These are phyloP conservation scores for Pyrenochaeta sp. DNA, from an alignment of 2,329 filamentous ascomycete genomes.

Conservation along the genomic window DNA sequence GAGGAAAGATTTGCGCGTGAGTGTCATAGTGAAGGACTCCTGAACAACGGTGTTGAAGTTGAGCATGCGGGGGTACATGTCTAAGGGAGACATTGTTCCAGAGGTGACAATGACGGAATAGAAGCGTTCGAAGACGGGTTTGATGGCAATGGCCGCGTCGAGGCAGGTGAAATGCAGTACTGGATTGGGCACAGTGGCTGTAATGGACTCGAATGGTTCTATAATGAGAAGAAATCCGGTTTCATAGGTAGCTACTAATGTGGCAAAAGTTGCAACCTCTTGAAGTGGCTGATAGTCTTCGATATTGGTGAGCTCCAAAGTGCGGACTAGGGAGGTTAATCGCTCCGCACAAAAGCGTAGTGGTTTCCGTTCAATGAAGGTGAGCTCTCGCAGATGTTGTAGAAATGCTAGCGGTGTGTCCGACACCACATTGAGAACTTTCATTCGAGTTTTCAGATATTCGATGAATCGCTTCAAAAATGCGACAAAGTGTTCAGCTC, in stretches of 20 bases:
- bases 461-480: conserved; percentile 98
- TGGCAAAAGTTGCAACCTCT: conserved; percentile 97
- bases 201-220: conserved; percentile 96
- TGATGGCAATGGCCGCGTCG: conserved; percentile 97
- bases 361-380: conserved; percentile 97
- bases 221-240: conserved; percentile 94
- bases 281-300: conserved; percentile 97
- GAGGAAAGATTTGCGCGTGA: conserved; percentile 91
- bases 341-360: conserved; percentile 93
- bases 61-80: conserved; percentile 99
- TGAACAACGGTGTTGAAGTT: conserved; percentile 91
- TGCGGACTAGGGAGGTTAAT: conserved; percentile 90
- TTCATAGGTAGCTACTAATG: conserved; percentile 93
- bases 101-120: conserved; percentile 98
- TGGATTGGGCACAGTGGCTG: conserved; percentile 93
- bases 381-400: conserved; percentile 90
- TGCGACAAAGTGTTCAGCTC: conserved; percentile 93
- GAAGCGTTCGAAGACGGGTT: conserved; percentile 96
- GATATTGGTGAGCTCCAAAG: conserved; percentile 94
- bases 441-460: conserved; percentile 98
- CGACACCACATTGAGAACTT: conserved; percentile 95
- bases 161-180: conserved; percentile 97
- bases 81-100: conserved; percentile 92
- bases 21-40: conserved; percentile 96
- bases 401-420: conserved; percentile 96